A percentile compares a stretch with the other conserved stretches of the same genome.
Conservation (phyloP, 352 stramenopile species). For the Globisporangium mamillatum region DNA sequence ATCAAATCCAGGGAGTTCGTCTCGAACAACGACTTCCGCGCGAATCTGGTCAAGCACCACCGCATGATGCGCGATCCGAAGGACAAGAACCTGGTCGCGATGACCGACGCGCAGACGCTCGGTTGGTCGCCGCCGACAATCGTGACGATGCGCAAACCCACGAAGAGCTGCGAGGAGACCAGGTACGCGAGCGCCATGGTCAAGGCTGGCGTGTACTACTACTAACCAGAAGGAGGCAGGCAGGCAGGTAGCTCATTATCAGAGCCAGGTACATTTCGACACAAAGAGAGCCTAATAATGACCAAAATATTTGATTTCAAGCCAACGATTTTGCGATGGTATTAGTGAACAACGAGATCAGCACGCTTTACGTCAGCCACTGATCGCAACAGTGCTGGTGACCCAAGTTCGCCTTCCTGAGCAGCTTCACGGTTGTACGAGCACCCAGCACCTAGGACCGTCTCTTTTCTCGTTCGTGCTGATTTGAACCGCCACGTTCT, state of each 20-base stretch:
- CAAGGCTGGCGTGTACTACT: conserved; percentile 75
- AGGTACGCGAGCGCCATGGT: conserved; percentile 68
- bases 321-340: too few relatives aligned
- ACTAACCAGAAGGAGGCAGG: conserved; percentile 25
- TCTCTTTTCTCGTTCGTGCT: too few relatives aligned
- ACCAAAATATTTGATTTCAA: too few relatives aligned
- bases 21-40: conserved; percentile 53
- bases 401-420: too few relatives aligned
- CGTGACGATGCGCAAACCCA: conserved; percentile 41
- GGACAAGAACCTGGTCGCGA: conserved; percentile 39
- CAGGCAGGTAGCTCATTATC: too few relatives aligned
- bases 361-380: too few relatives aligned
- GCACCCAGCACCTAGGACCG: too few relatives aligned
- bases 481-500: too few relatives aligned
- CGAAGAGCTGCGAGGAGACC: conserved; percentile 69
- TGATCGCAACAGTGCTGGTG: too few relatives aligned
- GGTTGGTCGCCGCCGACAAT: conserved; percentile 55
- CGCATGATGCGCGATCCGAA: conserved; percentile 48
- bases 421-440: too few relatives aligned
- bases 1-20: conserved; percentile 44
- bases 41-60: conserved; percentile 48
- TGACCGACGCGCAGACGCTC: conserved; percentile 53
- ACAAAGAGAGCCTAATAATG: not conserved
- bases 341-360: too few relatives aligned
- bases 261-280: too few relatives aligned